These are phyloP conservation scores for Aspergillus floridensis DNA, from an alignment of 2,329 filamentous ascomycete species.

Conservation along the genomic window DNA sequence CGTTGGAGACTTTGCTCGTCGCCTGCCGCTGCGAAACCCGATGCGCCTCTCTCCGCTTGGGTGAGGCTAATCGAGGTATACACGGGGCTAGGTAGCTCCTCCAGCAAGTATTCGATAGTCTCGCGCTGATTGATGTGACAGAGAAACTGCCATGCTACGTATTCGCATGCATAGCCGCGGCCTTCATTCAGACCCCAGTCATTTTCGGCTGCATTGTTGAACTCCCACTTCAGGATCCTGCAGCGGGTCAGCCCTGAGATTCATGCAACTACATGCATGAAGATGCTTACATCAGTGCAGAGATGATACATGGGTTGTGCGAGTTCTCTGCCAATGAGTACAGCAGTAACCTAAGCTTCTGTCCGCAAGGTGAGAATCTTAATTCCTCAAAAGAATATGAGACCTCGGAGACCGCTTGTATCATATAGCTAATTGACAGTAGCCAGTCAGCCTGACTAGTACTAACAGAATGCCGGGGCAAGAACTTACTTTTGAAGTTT, in stretches of 20 bases:
- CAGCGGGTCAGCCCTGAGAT: neutral
- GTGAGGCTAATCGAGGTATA: conserved; percentile 18
- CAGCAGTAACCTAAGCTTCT: conserved; percentile 39
- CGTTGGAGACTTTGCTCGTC: conserved; percentile 7
- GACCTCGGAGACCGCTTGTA: conserved; percentile 38
- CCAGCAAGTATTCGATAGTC: conserved; percentile 56
- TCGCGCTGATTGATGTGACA: conserved; percentile 56
- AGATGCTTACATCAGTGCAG: conserved; percentile 52
- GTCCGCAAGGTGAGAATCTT: conserved; percentile 37
- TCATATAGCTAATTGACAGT: conserved; percentile 35
- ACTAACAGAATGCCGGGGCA: neutral
- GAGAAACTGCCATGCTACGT: conserved; percentile 62
- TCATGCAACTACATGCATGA: neutral
- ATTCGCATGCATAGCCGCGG: conserved; percentile 58
- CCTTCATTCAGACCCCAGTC: conserved; percentile 57
- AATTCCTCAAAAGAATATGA: conserved; percentile 47
- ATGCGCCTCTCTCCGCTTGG: conserved; percentile 22
- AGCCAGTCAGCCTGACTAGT: neutral
- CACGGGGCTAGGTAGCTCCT: conserved; percentile 45
- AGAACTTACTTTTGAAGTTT: conserved; percentile 39
- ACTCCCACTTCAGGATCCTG: conserved; percentile 59
- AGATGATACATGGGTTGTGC: conserved; percentile 44
- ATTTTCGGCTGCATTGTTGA: conserved; percentile 50
- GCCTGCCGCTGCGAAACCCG: conserved; percentile 13
- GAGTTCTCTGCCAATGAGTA: conserved; percentile 40